Percentiles rank a stretch among this genome's conserved stretches.
Evolutionary conservation across 768 basidiomycete species (phyloP).

Genomic region (Calocybe cyanea): DNA sequence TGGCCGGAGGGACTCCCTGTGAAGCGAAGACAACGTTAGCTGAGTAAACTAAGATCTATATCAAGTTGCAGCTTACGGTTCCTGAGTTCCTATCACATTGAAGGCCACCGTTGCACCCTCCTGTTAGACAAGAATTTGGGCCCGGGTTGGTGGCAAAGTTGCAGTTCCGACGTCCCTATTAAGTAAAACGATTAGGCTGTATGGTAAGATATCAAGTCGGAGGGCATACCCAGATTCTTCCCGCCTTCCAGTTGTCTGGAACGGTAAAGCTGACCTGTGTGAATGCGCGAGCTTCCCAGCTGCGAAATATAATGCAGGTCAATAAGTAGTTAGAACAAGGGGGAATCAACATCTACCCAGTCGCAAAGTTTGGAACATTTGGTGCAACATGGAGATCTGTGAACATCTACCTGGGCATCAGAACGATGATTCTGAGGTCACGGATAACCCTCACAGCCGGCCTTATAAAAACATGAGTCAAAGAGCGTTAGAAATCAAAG

Average conservation of each 20-base stretch:
- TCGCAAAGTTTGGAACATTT: constrained; percentile 36
- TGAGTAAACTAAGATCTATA: neutral
- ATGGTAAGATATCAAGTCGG: neutral
- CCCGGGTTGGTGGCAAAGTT: constrained; percentile 51
- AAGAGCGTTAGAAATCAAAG: neutral
- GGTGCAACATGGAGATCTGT: constrained; percentile 52
- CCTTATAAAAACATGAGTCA: constrained; percentile 20
- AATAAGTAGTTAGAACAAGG: neutral
- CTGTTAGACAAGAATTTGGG: constrained; percentile 59
- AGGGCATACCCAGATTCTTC: constrained; percentile 52
- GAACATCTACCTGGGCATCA: constrained; percentile 41
- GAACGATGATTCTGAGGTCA: neutral
- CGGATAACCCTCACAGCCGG: constrained; percentile 28
- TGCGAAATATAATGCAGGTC: constrained; percentile 9
- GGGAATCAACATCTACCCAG: constrained; percentile 35
- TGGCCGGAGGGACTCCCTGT: constrained; percentile 62
- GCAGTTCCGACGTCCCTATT: constrained; percentile 61
- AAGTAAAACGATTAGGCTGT: neutral
- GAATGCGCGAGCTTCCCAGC: constrained; percentile 37
- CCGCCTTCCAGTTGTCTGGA: constrained; percentile 62
- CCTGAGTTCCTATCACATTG: constrained; percentile 49
- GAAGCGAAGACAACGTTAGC: constrained; percentile 66
- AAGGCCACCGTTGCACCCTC: constrained; percentile 70
- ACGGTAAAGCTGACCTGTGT: constrained; percentile 46
- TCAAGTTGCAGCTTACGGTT: constrained; percentile 31